A percentile compares a stretch with the other conserved stretches of the same genome.
These are phyloP conservation scores for Aspergillus versicolor DNA, from an alignment of 2,329 filamentous ascomycete genomes.

Conservation along the genomic window DNA sequence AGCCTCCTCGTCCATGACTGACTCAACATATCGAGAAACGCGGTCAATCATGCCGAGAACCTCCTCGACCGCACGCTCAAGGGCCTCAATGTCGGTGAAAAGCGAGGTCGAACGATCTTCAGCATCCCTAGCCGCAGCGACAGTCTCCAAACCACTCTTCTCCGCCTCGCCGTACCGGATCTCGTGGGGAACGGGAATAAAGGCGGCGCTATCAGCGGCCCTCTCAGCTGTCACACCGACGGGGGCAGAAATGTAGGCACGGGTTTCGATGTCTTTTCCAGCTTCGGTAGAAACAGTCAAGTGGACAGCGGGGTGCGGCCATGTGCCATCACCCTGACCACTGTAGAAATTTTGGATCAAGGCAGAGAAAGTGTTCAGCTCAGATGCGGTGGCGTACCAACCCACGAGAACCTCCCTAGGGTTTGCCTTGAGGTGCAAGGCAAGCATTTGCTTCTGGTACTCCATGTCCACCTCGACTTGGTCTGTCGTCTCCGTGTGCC, in stretches of 20 bases:
- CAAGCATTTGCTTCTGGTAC: slow-evolving; percentile 99
- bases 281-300: slow-evolving; percentile 90
- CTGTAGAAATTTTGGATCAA: slow-evolving; percentile 99
- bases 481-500: slow-evolving; percentile 96
- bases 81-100: slow-evolving; percentile 82
- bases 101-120: slow-evolving; percentile 73
- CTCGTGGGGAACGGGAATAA: slow-evolving; percentile 95
- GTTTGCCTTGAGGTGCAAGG: slow-evolving; percentile 87
- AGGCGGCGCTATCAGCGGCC: slow-evolving; percentile 92
- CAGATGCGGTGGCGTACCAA: slow-evolving; percentile 96
- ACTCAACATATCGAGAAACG: slow-evolving; percentile 87
- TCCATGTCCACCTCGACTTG: slow-evolving; percentile 99
- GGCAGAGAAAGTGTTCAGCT: slow-evolving; percentile 97
- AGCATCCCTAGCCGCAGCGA: slow-evolving; percentile 75
- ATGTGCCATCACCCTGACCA: slow-evolving; percentile 93
- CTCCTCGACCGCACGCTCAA: slow-evolving; percentile 83
- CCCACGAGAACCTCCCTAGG: slow-evolving; percentile 92
- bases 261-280: slow-evolving; percentile 82
- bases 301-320: slow-evolving; percentile 95
- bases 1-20: slow-evolving; percentile 83
- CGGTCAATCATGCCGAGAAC: slow-evolving; percentile 87
- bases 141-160: slow-evolving; percentile 75
- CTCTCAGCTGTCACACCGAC: slow-evolving; percentile 94
- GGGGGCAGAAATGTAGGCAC: slow-evolving; percentile 92
- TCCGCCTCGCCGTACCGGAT: slow-evolving; percentile 83